A percentile compares a stretch with the other conserved stretches of the same genome.
Evolutionary conservation across 2,329 filamentous ascomycete genomes (phyloP).

Genomic region (Pyrenochaeta sp.): DNA sequence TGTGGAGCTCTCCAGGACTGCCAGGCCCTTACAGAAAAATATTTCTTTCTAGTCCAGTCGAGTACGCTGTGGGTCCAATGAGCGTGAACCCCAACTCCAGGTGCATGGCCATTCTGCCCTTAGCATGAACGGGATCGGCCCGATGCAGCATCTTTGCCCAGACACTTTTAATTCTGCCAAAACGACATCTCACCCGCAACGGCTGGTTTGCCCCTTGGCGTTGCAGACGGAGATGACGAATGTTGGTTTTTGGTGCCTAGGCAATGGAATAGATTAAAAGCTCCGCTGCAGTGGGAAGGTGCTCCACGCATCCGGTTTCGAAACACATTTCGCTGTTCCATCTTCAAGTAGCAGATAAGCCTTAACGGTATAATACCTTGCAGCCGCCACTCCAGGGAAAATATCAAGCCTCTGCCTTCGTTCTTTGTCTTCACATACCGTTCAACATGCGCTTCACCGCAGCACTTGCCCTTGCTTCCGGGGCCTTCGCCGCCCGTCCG

Average conservation of each 20-base stretch:
- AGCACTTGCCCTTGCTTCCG: conserved; percentile 28
- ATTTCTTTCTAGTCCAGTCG: no score
- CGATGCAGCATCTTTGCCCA: conserved; percentile 10
- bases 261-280: conserved; percentile 3
- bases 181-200: conserved; percentile 3
- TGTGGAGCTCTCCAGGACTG: background rate
- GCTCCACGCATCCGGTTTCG: background rate
- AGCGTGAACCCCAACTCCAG: no score
- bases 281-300: conserved; percentile 6
- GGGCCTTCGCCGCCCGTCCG: conserved; percentile 42
- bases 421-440: background rate
- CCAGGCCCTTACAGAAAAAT: background rate
- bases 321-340: background rate
- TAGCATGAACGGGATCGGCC: conserved; percentile 16
- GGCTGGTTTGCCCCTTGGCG: conserved; percentile 16
- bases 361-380: conserved; percentile 5
- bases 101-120: no score
- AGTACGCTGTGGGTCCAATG: no score
- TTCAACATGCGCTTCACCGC: conserved; percentile 32
- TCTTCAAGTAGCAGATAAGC: background rate
- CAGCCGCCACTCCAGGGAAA: background rate
- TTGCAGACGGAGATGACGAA: conserved; percentile 8
- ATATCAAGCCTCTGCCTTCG: background rate
- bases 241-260: conserved; percentile 5
- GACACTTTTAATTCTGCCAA: conserved; percentile 14